Evolutionary conservation across 495 filamentous ascomycete genomes (phyloP).

Genomic region (Penicillium argentinense): DNA sequence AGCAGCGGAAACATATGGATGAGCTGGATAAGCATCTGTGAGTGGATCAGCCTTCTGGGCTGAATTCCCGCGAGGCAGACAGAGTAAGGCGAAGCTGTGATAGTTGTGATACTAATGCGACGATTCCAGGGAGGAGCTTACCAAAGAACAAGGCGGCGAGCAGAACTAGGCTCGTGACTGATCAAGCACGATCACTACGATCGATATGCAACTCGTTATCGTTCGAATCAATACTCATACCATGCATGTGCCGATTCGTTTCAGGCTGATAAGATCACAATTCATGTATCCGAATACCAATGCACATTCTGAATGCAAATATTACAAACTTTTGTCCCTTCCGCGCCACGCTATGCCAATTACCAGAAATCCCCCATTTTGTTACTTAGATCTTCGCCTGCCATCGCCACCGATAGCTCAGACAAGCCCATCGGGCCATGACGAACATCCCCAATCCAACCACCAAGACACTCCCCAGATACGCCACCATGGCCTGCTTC

Average conservation of each 20-base stretch:
- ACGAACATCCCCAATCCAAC: constrained; percentile 38
- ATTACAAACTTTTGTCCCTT: neutral
- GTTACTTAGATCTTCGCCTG: constrained; percentile 31
- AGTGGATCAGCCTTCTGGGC: constrained; percentile 28
- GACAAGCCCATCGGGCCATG: constrained; percentile 49
- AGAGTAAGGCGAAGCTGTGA: neutral
- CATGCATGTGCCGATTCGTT: too few species aligned
- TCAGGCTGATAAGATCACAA: too few species aligned
- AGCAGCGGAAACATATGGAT: constrained; percentile 72
- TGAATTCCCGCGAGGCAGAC: neutral
- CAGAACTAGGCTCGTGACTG: constrained; percentile 55
- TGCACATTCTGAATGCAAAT: constrained; percentile 3
- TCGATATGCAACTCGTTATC: neutral
- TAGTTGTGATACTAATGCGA: neutral
- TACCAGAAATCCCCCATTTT: neutral
- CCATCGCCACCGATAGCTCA: constrained; percentile 50
- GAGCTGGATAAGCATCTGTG: constrained; percentile 80
- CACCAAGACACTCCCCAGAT: constrained; percentile 38
- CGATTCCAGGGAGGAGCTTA: constrained; percentile 61
- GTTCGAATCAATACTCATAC: neutral
- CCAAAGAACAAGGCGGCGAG: constrained; percentile 67
- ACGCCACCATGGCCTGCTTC: constrained; percentile 34
- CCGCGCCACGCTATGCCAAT: neutral
- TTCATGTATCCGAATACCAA: constrained; percentile 1
- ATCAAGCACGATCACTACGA: too few species aligned